Base-by-base conservation (phyloP, 2,329 filamentous ascomycete genomes). In the Cadophora malorum region DNA sequence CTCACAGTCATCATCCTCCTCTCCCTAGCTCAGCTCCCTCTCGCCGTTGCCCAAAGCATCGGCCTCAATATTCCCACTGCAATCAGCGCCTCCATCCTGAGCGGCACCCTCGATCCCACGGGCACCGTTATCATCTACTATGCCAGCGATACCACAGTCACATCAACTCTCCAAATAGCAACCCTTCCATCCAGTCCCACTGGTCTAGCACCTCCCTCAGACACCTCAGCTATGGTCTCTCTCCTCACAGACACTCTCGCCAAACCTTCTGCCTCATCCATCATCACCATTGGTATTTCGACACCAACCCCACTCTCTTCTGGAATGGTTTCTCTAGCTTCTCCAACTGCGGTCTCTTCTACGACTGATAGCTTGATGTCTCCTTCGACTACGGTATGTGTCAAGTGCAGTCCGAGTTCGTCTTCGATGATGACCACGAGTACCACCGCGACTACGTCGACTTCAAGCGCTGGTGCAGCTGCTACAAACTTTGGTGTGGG, bases 401-500 rank as follows among this genome's bases (percentile, higher is more conserved):
- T 25, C 33, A 25, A 25, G 12, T 12, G 16, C 1, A 47, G 35
- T 33, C 23, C 52, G 28, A n/a, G 21, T 47, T 47, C 63, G 28
- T 7, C 63, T 19, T 45, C 35, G 9, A 23, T 52, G 10, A 28
- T 50, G n/a, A 21, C 7, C 14, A 38, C 35, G 35, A 38, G 35
- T 38, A 38, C 35, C 8, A 49, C 45, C 9, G 19, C 63, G 10
- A 41, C 21, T 4, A 58, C 52, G 2, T 58, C 63, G 12, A 58
- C 28, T n/a, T 45, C 41, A 19, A 45, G 41, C 6, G 52, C 63
- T 50, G 38, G 35, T 4, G 64, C 56, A 50, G 56, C 52, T 12
- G 59, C 63, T 59, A 25, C 53, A 31, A 28, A 10, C 2, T 49
- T 58, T 19, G 58, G 23, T n/a, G 49, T 47, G 25, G 35, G 58